These are phyloP conservation scores for Cystobasidium ongulense DNA, from an alignment of 768 basidiomycete species.

Conservation along the genomic window DNA sequence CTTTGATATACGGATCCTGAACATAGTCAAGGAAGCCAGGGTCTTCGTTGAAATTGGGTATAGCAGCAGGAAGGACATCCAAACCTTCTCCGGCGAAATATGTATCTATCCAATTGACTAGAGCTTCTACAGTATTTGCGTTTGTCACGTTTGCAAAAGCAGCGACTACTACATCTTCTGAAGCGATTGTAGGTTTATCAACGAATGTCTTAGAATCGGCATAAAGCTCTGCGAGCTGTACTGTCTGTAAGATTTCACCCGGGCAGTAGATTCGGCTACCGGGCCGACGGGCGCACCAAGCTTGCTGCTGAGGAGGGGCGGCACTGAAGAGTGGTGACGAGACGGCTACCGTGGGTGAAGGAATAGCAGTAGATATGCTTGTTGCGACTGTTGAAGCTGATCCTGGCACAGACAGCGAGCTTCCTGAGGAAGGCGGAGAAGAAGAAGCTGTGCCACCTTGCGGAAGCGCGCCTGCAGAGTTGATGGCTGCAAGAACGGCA, in stretches of 20 bases:
- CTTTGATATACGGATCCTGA: conserved; percentile 59
- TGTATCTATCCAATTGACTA: conserved; percentile 9
- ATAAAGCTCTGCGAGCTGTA: conserved; percentile 67
- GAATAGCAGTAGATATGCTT: conserved; percentile 20
- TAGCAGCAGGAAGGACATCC: conserved; percentile 60
- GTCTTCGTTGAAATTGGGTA: conserved; percentile 57
- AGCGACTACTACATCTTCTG: conserved; percentile 1
- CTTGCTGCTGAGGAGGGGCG: not conserved
- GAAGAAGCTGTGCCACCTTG: not conserved
- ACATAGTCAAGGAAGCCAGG: conserved; percentile 68
- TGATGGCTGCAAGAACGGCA: not conserved
- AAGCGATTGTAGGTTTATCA: not conserved
- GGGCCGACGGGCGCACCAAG: conserved; percentile 13
- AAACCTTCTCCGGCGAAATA: conserved; percentile 22
- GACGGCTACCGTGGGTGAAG: not conserved
- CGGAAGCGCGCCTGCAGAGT: not conserved
- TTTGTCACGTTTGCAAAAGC: conserved; percentile 16
- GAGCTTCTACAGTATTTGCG: conserved; percentile 12
- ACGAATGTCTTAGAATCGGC: conserved; percentile 80
- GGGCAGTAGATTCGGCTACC: conserved; percentile 28
- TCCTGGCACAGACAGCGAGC: not conserved
- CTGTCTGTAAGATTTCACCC: conserved; percentile 58
- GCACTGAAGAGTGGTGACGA: not conserved
- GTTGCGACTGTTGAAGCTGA: not conserved
- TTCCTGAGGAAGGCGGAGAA: not conserved